These are phyloP conservation scores for Fraxinus pennsylvanica DNA, from an alignment of 257 asterid species.

Conservation along the genomic window DNA sequence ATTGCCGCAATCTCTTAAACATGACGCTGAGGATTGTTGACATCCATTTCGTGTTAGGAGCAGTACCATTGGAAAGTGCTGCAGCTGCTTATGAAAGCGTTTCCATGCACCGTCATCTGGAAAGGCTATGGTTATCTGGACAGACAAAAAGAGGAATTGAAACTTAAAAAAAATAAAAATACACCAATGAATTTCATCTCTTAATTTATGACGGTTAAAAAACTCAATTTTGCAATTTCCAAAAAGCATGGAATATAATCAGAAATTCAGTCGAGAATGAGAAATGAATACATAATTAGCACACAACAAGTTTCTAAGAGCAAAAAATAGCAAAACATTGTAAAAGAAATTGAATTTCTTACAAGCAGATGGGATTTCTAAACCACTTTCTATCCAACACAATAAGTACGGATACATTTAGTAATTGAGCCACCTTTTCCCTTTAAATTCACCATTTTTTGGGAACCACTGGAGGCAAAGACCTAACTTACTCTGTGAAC, in stretches of 20 bases:
- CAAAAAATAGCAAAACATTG: neutral
- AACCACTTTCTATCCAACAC: neutral
- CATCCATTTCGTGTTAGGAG: conserved; percentile 24
- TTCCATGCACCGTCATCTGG: conserved; percentile 99
- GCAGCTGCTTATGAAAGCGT: conserved; percentile 96
- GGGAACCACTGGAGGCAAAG: neutral
- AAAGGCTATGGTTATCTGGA: conserved; percentile 89
- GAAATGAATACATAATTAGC: neutral
- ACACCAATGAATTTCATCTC: conserved; percentile 1
- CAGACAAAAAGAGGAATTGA: conserved; percentile 20
- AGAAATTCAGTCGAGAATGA: neutral
- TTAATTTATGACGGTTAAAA: neutral
- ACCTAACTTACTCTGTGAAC: neutral
- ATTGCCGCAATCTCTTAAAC: neutral
- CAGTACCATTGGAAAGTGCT: conserved; percentile 94
- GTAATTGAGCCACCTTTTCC: neutral
- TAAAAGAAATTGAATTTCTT: neutral
- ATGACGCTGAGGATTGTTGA: neutral
- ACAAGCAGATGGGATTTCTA: neutral
- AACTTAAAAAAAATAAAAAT: conserved; percentile 5
- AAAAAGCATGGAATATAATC: neutral
- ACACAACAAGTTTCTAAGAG: neutral
- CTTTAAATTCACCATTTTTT: neutral
- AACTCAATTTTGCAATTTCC: neutral
- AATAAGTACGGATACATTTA: neutral